Base-by-base conservation (phyloP, 2,329 filamentous ascomycete genomes). In the Pyrenochaeta sp. region DNA sequence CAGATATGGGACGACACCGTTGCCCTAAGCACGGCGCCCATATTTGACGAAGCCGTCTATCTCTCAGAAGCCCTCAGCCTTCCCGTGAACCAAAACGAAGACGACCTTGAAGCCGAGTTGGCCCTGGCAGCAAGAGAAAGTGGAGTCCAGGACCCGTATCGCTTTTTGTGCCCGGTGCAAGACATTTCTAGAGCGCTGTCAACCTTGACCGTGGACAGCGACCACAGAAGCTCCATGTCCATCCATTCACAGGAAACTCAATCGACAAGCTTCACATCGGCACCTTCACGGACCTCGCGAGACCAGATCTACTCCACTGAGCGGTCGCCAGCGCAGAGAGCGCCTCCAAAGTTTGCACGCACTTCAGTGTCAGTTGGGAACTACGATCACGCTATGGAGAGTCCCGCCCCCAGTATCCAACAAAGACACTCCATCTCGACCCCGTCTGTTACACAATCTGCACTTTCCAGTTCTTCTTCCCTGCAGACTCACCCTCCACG, bases 1-100 rank as follows among this genome's bases (percentile, higher is more conserved):
- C 61, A 52, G 42, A 61, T 48, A 40, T 63, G 60, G 63, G 63
- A 69, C 53, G 42, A 53, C 33, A 36, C 62, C 35, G 54, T 59
- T 44, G 63, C 67, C 49, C 62, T 71, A 40, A 61, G 54, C 44
- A 66, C 65, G 6, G 67, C 66, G 30, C 65, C 67, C 59, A 72
- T 75, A 30, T 74, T 75, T 52, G 72, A 75, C 61, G 64, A 75
- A 50, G 59, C 61, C 36, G 48, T 68, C 36, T 75, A 73, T 48
- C 54, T 60, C 7, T 45, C 61, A n/a, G 72, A 75, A 47, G 73
- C 67, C 4, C 61, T 75, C 20, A 45, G 55, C 21, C 61, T 73
- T 11, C 61, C 65, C 1, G 55, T 53, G 1, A 49, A 52, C 48
- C 63, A 73, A 29, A 67, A 51, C 36, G 73, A 75, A 46, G 71